phyloP scores from a whole-genome alignment of 768 basidiomycete species.

The Boletus rex-veris region DNA sequence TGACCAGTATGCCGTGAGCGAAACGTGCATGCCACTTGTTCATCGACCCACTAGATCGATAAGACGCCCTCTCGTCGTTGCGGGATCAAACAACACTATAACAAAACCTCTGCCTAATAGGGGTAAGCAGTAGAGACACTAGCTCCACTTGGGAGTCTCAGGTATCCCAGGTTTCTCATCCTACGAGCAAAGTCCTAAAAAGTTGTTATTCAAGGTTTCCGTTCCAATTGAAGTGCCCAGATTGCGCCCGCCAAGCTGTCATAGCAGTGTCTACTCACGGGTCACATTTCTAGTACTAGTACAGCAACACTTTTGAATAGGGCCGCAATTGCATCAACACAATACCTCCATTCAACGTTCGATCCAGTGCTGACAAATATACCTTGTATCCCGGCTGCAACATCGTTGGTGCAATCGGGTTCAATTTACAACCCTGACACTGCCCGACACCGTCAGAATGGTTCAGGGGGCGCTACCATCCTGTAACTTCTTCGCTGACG shows the following conservation, averaged over 20 bases:
- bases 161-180: neutral
- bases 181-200: neutral
- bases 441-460: neutral
- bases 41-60: neutral
- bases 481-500: neutral
- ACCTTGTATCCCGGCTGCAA: neutral
- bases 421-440: neutral
- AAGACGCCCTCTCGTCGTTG: neutral
- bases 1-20: neutral
- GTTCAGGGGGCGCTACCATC: neutral
- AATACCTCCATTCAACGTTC: too few relatives aligned
- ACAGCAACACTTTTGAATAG: neutral
- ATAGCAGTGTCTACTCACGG: neutral
- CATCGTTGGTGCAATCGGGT: neutral
- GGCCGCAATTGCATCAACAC: neutral
- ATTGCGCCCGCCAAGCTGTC: neutral
- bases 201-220: neutral
- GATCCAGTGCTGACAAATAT: neutral
- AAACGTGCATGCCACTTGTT: neutral
- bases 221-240: neutral
- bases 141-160: neutral
- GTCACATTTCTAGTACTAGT: too few relatives aligned
- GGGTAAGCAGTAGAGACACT: neutral
- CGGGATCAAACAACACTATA: neutral
- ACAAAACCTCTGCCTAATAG: too few relatives aligned